Evolutionary conservation across 2,329 filamentous ascomycete genomes (phyloP), one percentile per base, ranked within the genome.

Genomic region (Pestalotiopsis fici): DNA sequence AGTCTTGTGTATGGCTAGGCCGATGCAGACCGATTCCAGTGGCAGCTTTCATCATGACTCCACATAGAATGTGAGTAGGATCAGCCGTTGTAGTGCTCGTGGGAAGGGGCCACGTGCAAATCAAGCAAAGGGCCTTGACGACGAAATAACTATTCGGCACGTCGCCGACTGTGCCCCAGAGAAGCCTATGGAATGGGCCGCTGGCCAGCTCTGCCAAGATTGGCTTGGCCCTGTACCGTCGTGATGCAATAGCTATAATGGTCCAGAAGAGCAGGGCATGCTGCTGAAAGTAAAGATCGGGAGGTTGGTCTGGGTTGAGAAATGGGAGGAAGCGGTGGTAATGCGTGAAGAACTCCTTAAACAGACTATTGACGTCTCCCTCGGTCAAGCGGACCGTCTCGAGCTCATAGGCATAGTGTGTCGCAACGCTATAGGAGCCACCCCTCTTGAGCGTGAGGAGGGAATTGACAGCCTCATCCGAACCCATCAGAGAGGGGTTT

Each of bases 261-360:
- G 92, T 88, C 94, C 94, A 97, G 79, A 97, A 97, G 1, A 97
- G 86, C 15, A 97, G 84, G 3, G 90, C 90, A 63, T 94, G 92
- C 73, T 95, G 91, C 68, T 90, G 87, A 75, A 92, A 92, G 77
- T 93, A 96, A 67, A 89, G 84, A 59, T 96, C 91, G 1, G 93
- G 91, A 0, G 87, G 81, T 71, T 90, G 88, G 11, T 84, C 76
- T 5, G 88, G 85, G 73, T 90, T 91, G 18, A 95, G 86, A 74
- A 95, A 92, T 0, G 93, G 92, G 18, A 95, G 81, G 75, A 93
- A 95, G 1, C 89, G 90, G 76, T 96, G 93, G 77, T 94, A 95
- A 74, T 84, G 88, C 69, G 84, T 82, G 81, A 93, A 95, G 80
- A 91, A 95, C 74, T 93, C 89, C 79, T 86, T 84, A 79, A 94